These are phyloP conservation scores for Hylodesmum podocarpum DNA, from an alignment of 306 rosid genomes.

Conservation along the genomic window DNA sequence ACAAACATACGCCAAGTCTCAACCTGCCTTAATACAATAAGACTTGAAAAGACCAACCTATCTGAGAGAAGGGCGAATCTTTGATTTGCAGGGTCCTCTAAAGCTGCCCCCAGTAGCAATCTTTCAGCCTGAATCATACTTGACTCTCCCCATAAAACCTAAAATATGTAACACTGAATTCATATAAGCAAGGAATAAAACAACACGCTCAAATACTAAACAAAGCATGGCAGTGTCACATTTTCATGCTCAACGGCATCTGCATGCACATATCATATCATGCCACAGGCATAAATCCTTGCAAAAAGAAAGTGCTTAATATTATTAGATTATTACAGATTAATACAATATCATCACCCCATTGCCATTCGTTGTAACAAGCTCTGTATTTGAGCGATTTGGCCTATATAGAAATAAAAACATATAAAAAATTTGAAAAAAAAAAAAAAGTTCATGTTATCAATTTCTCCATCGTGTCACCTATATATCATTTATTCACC, in stretches of 20 bases:
- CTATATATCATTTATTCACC: not conserved
- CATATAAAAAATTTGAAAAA: not conserved
- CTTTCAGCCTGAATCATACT: slow-evolving; percentile 58
- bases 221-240: not conserved
- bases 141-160: slow-evolving; percentile 68
- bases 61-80: slow-evolving; percentile 96
- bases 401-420: not conserved
- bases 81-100: slow-evolving; percentile 88
- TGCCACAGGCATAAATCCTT: not conserved
- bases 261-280: not conserved
- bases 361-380: not conserved
- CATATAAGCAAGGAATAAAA: slow-evolving; percentile 5
- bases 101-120: slow-evolving; percentile 58
- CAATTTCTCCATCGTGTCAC: not conserved
- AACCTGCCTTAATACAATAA: not conserved
- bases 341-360: not conserved
- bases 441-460: not conserved
- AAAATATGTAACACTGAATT: slow-evolving; percentile 6
- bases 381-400: not conserved
- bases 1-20: not conserved
- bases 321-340: not conserved
- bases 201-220: not conserved
- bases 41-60: slow-evolving; percentile 49
- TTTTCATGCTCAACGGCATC: not conserved
- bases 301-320: not conserved